Base-by-base conservation (phyloP, 805 yeast genomes). In the Cyberlindnera sargentensis region DNA sequence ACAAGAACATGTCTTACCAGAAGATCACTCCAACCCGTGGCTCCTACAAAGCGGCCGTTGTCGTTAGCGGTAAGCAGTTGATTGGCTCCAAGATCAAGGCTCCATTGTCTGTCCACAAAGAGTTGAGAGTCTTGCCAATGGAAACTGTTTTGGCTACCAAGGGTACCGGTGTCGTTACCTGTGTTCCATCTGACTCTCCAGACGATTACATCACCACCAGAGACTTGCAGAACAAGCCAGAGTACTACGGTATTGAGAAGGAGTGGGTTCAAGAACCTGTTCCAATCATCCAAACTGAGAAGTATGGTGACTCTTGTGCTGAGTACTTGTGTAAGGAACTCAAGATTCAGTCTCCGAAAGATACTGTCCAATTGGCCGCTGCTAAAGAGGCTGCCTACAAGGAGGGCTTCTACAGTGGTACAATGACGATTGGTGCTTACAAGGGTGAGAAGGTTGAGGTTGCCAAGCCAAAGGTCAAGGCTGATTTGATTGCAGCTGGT, bases 151-250 rank as follows among this genome's bases (percentile, higher is more conserved):
- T 91, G 63, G 95, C 95, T 34, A 73, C 80, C 44, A 91, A 93
- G 71, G 98, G 98, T 75, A 91, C 99, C 37, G 99, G 98, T 72
- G 97, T 91, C 36, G 98, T 91, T 45, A 91, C 97, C 5, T 93
- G 96, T 72, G 98, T 90, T 50, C 98, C 98, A 48, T 82, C 95
- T n/a, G 96, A 91, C 66, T 90, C 97, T 45, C 98, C 99, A 47
- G 99, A 93, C 70, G 99, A 91, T 70, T 91, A 58, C 61, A 80
- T 91, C 66, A 91, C 96, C 47, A 76, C 84, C 37, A 73, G 72
- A 57, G 99, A 93, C 54, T 75, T 93, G 56, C 75, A 75, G 56
- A 80, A 87, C 72, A 91, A 91, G 70, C 83, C 97, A 29, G 96
- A 87, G 57, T 91, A 80, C 65, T 89, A 91, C 64, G 76, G 80